phyloP scores from a whole-genome alignment of 345 rosid genomes.

The Eutrema heterophyllum region DNA sequence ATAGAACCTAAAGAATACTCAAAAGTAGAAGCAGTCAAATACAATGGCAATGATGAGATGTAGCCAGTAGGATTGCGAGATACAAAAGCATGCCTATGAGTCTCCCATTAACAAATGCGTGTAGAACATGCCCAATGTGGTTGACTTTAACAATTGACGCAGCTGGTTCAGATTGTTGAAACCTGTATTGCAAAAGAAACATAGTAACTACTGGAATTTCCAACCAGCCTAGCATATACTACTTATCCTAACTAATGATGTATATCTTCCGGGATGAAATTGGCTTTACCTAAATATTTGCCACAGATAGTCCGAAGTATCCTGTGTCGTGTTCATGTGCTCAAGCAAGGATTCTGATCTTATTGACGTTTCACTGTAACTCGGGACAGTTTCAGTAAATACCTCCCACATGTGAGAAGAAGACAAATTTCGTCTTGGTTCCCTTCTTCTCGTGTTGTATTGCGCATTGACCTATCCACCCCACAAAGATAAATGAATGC shows the following conservation, averaged over 20 bases:
- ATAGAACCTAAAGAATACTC: conserved; percentile 43
- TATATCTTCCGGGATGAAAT: not conserved
- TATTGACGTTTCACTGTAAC: conserved; percentile 40
- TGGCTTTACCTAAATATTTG: conserved; percentile 49
- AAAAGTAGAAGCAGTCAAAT: not conserved
- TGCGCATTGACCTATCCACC: conserved; percentile 50
- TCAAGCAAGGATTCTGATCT: conserved; percentile 55
- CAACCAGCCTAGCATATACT: not conserved
- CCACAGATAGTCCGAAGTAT: conserved; percentile 85
- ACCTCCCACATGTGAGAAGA: conserved; percentile 46
- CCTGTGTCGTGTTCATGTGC: conserved; percentile 65
- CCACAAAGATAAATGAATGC: not conserved
- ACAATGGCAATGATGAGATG: not conserved
- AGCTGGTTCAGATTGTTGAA: conserved; percentile 29
- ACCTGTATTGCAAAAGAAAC: conserved; percentile 35
- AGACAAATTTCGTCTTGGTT: conserved; percentile 33
- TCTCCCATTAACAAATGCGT: conserved; percentile 60
- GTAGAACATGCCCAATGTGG: conserved; percentile 63
- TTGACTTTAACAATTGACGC: conserved; percentile 40
- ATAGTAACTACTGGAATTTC: not conserved
- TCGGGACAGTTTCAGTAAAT: conserved; percentile 49
- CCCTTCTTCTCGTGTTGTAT: conserved; percentile 44
- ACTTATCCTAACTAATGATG: not conserved
- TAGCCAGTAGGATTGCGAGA: no score
- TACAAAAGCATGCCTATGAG: conserved; percentile 38